Conservation (phyloP, 1,139 yeast species). For the Nakaseomyces uthaithaninus region DNA sequence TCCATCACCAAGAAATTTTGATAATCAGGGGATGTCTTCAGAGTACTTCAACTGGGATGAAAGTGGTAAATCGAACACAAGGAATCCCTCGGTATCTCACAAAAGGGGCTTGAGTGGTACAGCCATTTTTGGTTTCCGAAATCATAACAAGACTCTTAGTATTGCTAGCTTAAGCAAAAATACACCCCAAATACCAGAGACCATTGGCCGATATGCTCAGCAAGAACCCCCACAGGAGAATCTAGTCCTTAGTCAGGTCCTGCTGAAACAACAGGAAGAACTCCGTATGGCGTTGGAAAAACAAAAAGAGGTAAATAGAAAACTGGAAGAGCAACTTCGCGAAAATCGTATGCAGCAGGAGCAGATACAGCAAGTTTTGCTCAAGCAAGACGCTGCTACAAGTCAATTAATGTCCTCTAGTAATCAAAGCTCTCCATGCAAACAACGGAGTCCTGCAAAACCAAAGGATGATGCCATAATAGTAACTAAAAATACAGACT, state of each 20-base stretch:
- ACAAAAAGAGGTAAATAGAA: slow-evolving; percentile 28
- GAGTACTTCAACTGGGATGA: slow-evolving; percentile 10
- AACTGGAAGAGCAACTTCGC: slow-evolving; percentile 25
- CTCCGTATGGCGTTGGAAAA: slow-evolving; percentile 25
- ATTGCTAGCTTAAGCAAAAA: slow-evolving; percentile 21
- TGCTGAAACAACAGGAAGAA: slow-evolving; percentile 28
- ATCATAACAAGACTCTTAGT: slow-evolving; percentile 44
- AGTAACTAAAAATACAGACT: slow-evolving; percentile 26
- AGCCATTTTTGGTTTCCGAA: slow-evolving; percentile 54
- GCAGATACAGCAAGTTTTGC: slow-evolving; percentile 21
- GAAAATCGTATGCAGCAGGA: slow-evolving; percentile 26
- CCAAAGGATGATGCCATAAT: slow-evolving; percentile 15
- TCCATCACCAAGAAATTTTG: slow-evolving; percentile 12
- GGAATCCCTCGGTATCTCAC: slow-evolving; percentile 17
- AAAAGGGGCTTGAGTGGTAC: slow-evolving; percentile 45
- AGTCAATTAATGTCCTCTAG: slow-evolving; percentile 14
- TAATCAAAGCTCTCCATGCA: background rate
- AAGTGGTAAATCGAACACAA: background rate
- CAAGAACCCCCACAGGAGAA: slow-evolving; percentile 3
- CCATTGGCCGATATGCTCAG: background rate
- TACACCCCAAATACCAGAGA: slow-evolving; percentile 5
- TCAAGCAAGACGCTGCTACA: slow-evolving; percentile 21
- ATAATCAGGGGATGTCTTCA: slow-evolving; percentile 2
- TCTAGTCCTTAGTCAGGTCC: slow-evolving; percentile 16
- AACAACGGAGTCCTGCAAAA: background rate